These are phyloP conservation scores for Globisporangium spinosum DNA, from an alignment of 352 stramenopile species.

Conservation along the genomic window DNA sequence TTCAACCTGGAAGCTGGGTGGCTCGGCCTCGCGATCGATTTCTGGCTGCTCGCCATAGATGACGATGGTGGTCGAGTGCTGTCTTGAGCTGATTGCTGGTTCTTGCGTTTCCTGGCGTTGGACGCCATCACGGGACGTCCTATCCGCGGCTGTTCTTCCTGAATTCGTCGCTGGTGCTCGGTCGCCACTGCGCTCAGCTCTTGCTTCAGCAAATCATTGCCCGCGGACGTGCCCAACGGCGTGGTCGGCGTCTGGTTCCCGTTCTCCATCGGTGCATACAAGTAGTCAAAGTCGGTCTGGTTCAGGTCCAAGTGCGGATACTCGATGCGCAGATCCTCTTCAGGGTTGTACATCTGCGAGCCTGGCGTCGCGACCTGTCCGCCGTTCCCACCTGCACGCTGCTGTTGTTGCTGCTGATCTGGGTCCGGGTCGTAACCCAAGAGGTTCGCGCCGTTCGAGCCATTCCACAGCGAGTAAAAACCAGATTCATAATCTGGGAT, in stretches of 20 bases:
- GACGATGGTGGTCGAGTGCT: not conserved
- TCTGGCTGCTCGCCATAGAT: slow-evolving; percentile 6
- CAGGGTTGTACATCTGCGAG: slow-evolving; percentile 34
- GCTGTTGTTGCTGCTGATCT: slow-evolving; percentile 21
- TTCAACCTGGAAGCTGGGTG: not conserved
- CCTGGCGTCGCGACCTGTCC: slow-evolving; percentile 1
- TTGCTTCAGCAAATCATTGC: slow-evolving; percentile 30
- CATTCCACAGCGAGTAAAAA: slow-evolving; percentile 71
- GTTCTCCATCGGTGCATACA: slow-evolving; percentile 58
- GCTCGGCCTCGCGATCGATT: not conserved
- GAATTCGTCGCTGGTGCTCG: slow-evolving; percentile 11
- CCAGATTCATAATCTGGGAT: slow-evolving; percentile 67
- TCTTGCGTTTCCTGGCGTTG: slow-evolving; percentile 41
- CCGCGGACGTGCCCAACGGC: slow-evolving; percentile 27
- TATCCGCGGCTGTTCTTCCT: slow-evolving; percentile 22
- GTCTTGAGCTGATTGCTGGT: slow-evolving; percentile 7
- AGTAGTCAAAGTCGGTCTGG: slow-evolving; percentile 69
- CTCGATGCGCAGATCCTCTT: slow-evolving; percentile 75
- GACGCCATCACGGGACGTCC: slow-evolving; percentile 34
- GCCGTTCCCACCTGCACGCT: not conserved
- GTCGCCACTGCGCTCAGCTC: not conserved
- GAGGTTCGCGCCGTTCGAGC: slow-evolving; percentile 29
- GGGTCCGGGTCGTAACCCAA: slow-evolving; percentile 54
- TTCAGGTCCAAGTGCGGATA: slow-evolving; percentile 68
- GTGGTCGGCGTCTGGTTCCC: slow-evolving; percentile 40